phyloP scores from a whole-genome alignment of 306 rosid species.

The Vigna radiata region DNA sequence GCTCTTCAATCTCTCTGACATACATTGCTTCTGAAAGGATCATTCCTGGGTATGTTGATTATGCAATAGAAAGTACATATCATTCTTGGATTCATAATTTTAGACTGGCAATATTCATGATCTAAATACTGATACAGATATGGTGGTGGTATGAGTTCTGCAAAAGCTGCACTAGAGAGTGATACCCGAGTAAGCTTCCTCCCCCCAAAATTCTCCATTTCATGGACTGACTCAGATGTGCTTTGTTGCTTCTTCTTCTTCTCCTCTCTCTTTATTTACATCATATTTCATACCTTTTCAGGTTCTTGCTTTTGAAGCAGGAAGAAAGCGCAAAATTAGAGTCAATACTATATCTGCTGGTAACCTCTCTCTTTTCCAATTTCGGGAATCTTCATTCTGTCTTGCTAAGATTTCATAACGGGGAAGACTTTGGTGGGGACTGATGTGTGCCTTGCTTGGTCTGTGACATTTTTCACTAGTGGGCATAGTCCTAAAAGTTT shows the following conservation, averaged over 20 bases:
- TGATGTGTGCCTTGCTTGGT: slow-evolving; percentile 21
- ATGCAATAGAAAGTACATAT: slow-evolving; percentile 25
- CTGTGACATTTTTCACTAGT: background rate
- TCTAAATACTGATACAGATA: slow-evolving; percentile 59
- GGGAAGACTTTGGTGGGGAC: background rate
- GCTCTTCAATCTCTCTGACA: slow-evolving; percentile 92
- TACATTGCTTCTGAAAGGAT: slow-evolving; percentile 96
- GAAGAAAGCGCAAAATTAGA: slow-evolving; percentile 86
- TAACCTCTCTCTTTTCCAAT: slow-evolving; percentile 35
- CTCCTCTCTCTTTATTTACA: background rate
- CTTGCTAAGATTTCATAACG: slow-evolving; percentile 6
- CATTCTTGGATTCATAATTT: slow-evolving; percentile 8
- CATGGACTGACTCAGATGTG: background rate
- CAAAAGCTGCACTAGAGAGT: slow-evolving; percentile 97
- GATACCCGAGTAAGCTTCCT: slow-evolving; percentile 76
- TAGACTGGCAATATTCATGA: slow-evolving; percentile 10
- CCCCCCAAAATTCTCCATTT: background rate
- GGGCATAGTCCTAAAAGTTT: slow-evolving; percentile 7
- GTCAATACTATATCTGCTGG: slow-evolving; percentile 99
- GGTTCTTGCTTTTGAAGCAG: slow-evolving; percentile 99
- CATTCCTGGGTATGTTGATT: slow-evolving; percentile 83
- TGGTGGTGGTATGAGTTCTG: slow-evolving; percentile 99
- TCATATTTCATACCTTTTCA: slow-evolving; percentile 44
- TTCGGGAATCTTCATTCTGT: background rate
- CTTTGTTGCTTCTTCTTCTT: background rate